phyloP scores from a whole-genome alignment of 2,329 filamentous ascomycete genomes.

The Cercospora sp. region DNA sequence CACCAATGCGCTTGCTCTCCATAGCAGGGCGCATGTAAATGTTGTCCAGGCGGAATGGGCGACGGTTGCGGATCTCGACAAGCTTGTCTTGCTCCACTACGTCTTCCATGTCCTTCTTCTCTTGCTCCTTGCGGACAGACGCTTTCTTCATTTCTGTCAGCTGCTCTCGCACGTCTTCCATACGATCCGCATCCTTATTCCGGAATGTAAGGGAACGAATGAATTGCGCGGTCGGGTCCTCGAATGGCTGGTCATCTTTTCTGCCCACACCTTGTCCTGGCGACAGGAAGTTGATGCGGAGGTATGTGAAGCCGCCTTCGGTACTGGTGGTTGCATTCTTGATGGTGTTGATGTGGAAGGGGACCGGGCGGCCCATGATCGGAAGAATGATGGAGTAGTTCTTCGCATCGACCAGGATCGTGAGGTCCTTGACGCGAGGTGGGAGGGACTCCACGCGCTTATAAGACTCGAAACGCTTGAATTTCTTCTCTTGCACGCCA shows the following conservation, averaged over 20 bases:
- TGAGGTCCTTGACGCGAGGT: conserved; percentile 74
- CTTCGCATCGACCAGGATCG: conserved; percentile 88
- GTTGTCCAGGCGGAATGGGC: conserved; percentile 85
- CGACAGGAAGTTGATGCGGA: conserved; percentile 95
- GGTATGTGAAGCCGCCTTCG: conserved; percentile 88
- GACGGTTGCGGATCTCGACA: conserved; percentile 88
- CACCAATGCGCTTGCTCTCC: conserved; percentile 94
- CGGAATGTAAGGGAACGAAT: conserved; percentile 93
- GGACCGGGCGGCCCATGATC: conserved; percentile 95
- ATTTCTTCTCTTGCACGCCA: conserved; percentile 92
- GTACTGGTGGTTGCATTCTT: conserved; percentile 99
- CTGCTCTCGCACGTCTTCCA: conserved; percentile 86
- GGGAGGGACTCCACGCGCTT: conserved; percentile 97
- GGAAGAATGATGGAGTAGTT: conserved; percentile 88
- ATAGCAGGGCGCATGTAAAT: conserved; percentile 93
- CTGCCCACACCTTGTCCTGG: conserved; percentile 95
- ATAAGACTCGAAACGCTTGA: conserved; percentile 98
- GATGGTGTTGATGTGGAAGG: conserved; percentile 97
- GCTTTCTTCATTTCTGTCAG: conserved; percentile 97
- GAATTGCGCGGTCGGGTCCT: conserved; percentile 94
- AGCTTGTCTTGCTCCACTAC: conserved; percentile 99
- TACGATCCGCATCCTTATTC: conserved; percentile 82
- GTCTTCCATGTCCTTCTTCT: conserved; percentile 99
- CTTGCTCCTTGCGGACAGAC: conserved; percentile 86
- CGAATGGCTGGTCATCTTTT: conserved; percentile 96